These are phyloP conservation scores for Silene vulgaris DNA, from an alignment of 179 eudicot genomes.

Conservation along the genomic window DNA sequence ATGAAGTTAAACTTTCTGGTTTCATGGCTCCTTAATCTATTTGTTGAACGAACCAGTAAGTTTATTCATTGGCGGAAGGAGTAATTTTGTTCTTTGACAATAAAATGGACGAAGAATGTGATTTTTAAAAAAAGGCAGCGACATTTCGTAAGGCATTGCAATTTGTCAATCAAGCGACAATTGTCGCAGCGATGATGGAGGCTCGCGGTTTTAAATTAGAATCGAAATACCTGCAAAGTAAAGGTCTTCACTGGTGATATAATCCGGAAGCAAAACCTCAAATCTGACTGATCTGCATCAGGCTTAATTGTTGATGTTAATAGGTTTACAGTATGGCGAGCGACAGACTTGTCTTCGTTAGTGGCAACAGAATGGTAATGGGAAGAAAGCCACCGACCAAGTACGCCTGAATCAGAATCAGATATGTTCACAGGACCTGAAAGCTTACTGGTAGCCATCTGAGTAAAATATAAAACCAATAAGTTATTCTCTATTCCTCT, in stretches of 20 bases:
- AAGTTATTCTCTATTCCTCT: too few relatives aligned
- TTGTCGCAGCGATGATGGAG: neutral
- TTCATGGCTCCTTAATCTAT: too few relatives aligned
- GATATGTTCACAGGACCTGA: slow-evolving; percentile 32
- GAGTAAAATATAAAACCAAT: slow-evolving; percentile 21
- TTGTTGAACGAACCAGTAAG: too few relatives aligned
- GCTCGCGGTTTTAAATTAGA: neutral
- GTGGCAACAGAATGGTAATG: slow-evolving; percentile 51
- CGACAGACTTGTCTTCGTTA: slow-evolving; percentile 67
- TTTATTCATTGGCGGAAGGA: too few relatives aligned
- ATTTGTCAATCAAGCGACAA: neutral
- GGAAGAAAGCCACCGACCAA: slow-evolving; percentile 77
- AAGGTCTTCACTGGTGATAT: slow-evolving; percentile 79
- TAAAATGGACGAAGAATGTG: neutral
- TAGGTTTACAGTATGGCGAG: slow-evolving; percentile 83
- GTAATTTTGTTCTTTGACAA: neutral
- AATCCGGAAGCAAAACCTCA: slow-evolving; percentile 86
- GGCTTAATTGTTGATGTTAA: slow-evolving; percentile 78
- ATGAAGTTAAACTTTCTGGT: too few relatives aligned
- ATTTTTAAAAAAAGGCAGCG: neutral
- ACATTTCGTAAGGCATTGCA: neutral
- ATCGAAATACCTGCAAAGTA: slow-evolving; percentile 63
- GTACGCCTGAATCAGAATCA: slow-evolving; percentile 66
- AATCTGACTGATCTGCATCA: slow-evolving; percentile 77
- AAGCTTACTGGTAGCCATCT: slow-evolving; percentile 37